Base-by-base conservation (phyloP, 352 stramenopile species). In the Globisporangium irregulare region DNA sequence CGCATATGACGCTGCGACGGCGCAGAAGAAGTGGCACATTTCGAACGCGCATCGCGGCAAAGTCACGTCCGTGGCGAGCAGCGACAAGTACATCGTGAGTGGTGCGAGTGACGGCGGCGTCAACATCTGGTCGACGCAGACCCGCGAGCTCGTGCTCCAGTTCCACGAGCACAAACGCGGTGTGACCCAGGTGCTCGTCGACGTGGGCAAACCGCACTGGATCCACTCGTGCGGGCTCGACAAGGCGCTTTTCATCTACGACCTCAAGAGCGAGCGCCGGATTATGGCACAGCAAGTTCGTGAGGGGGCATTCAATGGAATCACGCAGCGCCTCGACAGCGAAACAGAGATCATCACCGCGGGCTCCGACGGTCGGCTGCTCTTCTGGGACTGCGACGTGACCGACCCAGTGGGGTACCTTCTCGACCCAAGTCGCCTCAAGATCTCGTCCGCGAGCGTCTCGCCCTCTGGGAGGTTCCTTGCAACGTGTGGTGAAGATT, bases 381-480 rank as follows among this genome's bases (percentile, higher is more conserved):
- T 96, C 27, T 86, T 92, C 54, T 98, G 92, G 93, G 92, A 98
- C 76, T 97, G 89, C 69, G 93, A 98, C 71, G 77, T 94, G 43
- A 67, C 77, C 7, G 89, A 97, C 0, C 89, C 90, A 1, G 89
- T 97, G 18, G 68, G 82, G 48, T 61, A 68, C 6, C 57, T 94
- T 0, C 22, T 82, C 15, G 81, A 93, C 32, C 66, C 74, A 3
- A 79, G 76, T 66, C 73, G 76, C 14, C 62, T 82, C 9, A 75
- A 75, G 46, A 62, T 94, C 10, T 70, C 70, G 25, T 80, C 73
- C 12, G 73, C 80, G n/a, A 66, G 75, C 6, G 76, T 92, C 4
- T 93, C 83, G 20, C 82, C 82, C 0, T 93, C 84, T 0, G 81
- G 92, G 8, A 73, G 80, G 0, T 97, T 87, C 66, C 64, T 98